Base-by-base conservation (phyloP, 257 asterid genomes). In the Sherardia arvensis region DNA sequence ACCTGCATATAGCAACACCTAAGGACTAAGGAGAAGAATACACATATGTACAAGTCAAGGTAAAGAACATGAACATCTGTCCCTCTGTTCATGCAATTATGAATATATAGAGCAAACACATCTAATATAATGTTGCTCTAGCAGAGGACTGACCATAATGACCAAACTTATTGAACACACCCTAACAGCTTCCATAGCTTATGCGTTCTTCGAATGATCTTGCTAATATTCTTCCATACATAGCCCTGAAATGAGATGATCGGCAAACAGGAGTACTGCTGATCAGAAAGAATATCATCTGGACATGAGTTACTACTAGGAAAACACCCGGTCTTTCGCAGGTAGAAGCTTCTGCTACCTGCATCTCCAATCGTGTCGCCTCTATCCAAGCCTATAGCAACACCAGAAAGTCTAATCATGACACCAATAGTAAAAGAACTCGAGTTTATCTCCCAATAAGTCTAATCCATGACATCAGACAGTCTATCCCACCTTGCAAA, bases 291-390 rank as follows among this genome's bases (percentile, higher is more conserved):
- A 38, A 1, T 15, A 20, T 20, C 22, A 47, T 66, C 74, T 49
- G 69, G 28, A 64, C 23, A 60, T 34, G 58, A 59, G 47, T 7
- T 69, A 64, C 22, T 74, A 53, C 30, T 62, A 22, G 15, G 72
- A 57, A 34, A 26, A 32, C 60, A 68, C 60, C 51, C 49, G 60
- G 65, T 71, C 71, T 62, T 82, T 54, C 87, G 77, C 28, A 89
- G 96, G 66, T 83, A 84, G 71, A 86, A 86, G 73, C 75, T 79
- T 69, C 96, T 74, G 79, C 87, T 76, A 18, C 93, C 91, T 40
- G 72, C 71, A 47, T 84, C 85, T 22, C 88, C 95, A n/a, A 89
- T 86, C 56, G 77, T 59, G 43, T 81, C 91, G 1, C 87, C 77
- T 61, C 78, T 89, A 40, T 78, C 75, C 84, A 86, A 73, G 69